These are phyloP conservation scores for Alternaria sp. DNA, from an alignment of 2,329 filamentous ascomycete genomes.

Conservation along the genomic window DNA sequence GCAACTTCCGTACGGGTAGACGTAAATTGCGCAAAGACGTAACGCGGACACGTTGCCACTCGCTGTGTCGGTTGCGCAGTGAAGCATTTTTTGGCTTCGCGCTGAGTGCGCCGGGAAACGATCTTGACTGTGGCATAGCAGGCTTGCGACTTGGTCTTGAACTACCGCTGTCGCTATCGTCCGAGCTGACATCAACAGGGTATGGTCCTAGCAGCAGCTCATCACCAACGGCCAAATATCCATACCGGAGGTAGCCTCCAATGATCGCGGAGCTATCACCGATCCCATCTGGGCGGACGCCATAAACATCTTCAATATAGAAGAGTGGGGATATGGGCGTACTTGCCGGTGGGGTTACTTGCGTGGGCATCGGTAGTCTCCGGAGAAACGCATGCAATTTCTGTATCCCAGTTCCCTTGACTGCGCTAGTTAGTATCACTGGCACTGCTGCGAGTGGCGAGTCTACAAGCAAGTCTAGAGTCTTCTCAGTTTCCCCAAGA, in stretches of 20 bases:
- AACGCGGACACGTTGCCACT: slow-evolving; percentile 82
- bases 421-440: slow-evolving; percentile 85
- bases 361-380: slow-evolving; percentile 70
- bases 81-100: slow-evolving; percentile 25
- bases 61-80: slow-evolving; percentile 35
- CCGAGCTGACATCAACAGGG: slow-evolving; percentile 39
- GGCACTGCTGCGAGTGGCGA: slow-evolving; percentile 69
- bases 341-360: slow-evolving; percentile 47
- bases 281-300: slow-evolving; percentile 57
- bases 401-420: slow-evolving; percentile 83
- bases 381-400: slow-evolving; percentile 83
- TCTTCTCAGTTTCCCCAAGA: slow-evolving; percentile 65
- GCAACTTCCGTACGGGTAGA: slow-evolving; percentile 78
- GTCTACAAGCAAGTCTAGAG: slow-evolving; percentile 59
- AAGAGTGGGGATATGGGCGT: slow-evolving; percentile 70
- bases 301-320: slow-evolving; percentile 91
- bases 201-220: slow-evolving; percentile 80
- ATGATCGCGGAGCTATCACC: slow-evolving; percentile 65
- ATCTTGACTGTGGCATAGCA: slow-evolving; percentile 54
- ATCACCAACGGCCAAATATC: slow-evolving; percentile 79
- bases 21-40: slow-evolving; percentile 89
- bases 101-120: slow-evolving; percentile 58
- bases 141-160: slow-evolving; percentile 32
- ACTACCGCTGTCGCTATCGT: slow-evolving; percentile 50
- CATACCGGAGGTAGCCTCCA: slow-evolving; percentile 84